These are phyloP conservation scores for Chrysoporthe austroafricana DNA, from an alignment of 2,329 filamentous ascomycete genomes.

Conservation along the genomic window DNA sequence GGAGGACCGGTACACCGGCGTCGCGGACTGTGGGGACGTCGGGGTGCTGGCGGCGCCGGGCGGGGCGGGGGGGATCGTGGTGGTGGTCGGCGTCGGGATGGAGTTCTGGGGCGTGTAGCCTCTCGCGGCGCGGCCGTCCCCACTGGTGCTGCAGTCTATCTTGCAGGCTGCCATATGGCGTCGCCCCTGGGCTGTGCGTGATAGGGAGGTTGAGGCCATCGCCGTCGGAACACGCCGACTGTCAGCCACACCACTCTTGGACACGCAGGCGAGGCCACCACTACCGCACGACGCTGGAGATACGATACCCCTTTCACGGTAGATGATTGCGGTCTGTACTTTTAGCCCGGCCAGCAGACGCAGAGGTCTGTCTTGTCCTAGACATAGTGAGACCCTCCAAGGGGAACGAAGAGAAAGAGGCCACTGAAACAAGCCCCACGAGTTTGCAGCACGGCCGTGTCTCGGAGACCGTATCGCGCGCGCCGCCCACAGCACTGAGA, in stretches of 20 bases:
- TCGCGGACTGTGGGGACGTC: conserved; percentile 62
- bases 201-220: too few relatives aligned
- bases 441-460: not conserved
- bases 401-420: not conserved
- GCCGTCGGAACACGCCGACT: too few relatives aligned
- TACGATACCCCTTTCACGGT: not conserved
- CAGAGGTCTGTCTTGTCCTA: too few relatives aligned
- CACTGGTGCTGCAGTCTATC: accelerated
- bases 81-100: conserved; percentile 53
- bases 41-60: conserved; percentile 39
- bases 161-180: not conserved
- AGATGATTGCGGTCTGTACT: too few relatives aligned
- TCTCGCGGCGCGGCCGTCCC: too few relatives aligned
- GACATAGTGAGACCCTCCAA: not conserved
- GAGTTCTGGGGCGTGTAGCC: conserved; percentile 45
- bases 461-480: not conserved
- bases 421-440: not conserved
- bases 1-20: conserved; percentile 59
- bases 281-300: not conserved
- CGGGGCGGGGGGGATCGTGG: conserved; percentile 38
- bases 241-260: too few relatives aligned
- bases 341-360: too few relatives aligned
- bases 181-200: too few relatives aligned
- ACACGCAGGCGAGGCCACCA: too few relatives aligned
- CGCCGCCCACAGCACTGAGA: not conserved